Evolutionary conservation across 73 alveolate species (phyloP), one percentile per base, ranked within the genome.

Genomic region (Loxodes magnus): DNA sequence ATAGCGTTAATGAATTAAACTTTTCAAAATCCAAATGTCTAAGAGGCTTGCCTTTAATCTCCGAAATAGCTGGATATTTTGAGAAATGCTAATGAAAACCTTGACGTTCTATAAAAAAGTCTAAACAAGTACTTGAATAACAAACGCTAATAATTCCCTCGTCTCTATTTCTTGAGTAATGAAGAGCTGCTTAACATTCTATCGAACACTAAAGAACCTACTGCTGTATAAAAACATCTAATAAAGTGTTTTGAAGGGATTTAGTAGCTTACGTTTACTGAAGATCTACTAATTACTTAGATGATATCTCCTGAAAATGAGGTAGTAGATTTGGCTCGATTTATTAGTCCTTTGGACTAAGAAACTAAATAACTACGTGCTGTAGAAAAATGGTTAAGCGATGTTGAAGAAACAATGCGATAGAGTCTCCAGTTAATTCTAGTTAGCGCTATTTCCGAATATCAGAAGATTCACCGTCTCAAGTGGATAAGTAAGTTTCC

Each of bases 231-330:
- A 62, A 88, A 94, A 23, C 98, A 93, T 63, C 71, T 90, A 76
- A 88, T 90, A 51, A 93, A 93, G 69, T 89, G 99, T 53, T 93
- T 93, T 54, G 99, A 93, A 71, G 99, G 97, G 7, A 88, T 93
- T 35, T 78, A 82, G 50, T 83, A 77, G 53, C 84, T 93, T 26
- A 75, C 74, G 43, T 93, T 93, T 68, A 83, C 84, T 46, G 94
- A 82, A 20, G 62, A 39, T 48, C 85, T 76, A 56, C 82, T 77
- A 35, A 92, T 90, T 24, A 56, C 56, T 31, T 82, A 84, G 41
- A 89, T 93, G 95, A 93, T 93, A 23, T 80, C 96, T 21, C 88
- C 97, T 35, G 96, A 90, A 73, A 93, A 74, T 43, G 99, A 93
- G 63, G 74, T 55, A 9, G 97, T 92, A 17, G 63, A 66, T 2